A percentile compares a stretch with the other conserved stretches of the same genome.
Conservation (phyloP, 345 rosid genomes). For the Citrus sp. region DNA sequence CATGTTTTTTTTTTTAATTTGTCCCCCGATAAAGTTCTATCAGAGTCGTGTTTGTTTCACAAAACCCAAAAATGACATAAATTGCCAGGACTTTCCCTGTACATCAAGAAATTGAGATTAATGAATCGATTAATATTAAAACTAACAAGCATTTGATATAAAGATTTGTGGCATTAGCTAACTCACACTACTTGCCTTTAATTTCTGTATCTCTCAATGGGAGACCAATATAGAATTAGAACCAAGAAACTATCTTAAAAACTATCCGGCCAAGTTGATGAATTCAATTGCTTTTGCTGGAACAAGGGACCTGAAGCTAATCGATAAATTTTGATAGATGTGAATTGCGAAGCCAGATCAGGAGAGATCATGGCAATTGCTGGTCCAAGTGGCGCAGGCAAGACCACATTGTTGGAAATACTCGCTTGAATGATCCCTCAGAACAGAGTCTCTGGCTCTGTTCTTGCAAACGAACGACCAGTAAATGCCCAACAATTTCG, state of each 20-base stretch:
- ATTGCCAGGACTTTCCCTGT: neutral
- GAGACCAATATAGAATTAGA: constrained; percentile 10
- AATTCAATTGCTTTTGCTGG: constrained; percentile 12
- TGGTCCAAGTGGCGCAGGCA: constrained; percentile 32
- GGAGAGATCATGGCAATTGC: constrained; percentile 30
- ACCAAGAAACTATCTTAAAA: constrained; percentile 20
- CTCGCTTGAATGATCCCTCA: constrained; percentile 20
- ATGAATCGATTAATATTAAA: neutral
- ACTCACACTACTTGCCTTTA: no score
- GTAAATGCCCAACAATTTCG: constrained; percentile 18
- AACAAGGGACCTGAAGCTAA: neutral
- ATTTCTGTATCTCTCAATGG: no score
- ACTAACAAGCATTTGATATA: neutral
- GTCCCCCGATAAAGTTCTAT: no score
- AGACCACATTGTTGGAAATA: constrained; percentile 26
- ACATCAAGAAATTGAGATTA: neutral
- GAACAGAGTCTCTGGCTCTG: constrained; percentile 18
- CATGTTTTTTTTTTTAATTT: no score
- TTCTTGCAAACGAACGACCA: constrained; percentile 27
- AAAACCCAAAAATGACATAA: neutral
- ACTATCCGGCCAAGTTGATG: constrained; percentile 6
- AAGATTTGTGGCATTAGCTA: no score
- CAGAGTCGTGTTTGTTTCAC: neutral
- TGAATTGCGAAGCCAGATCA: constrained; percentile 25
- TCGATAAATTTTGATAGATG: constrained; percentile 18